Conservation (phyloP, 306 rosid genomes). For the Prunus mira region DNA sequence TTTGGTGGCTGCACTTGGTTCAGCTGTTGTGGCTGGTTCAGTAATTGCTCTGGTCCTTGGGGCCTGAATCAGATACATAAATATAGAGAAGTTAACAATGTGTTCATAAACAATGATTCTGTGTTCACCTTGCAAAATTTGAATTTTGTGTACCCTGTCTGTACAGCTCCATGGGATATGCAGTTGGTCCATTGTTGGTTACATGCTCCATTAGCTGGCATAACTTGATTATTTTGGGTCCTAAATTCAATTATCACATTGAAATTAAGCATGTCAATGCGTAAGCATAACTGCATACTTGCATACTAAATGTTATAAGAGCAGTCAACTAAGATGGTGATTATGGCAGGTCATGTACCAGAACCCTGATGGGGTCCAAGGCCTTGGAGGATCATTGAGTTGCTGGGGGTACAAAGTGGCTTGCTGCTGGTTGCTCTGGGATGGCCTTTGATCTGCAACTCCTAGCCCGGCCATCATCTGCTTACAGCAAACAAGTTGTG, state of each 20-base stretch:
- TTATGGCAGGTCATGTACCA: not conserved
- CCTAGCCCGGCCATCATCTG: conserved; percentile 9
- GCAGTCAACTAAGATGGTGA: not conserved
- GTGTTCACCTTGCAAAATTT: not conserved
- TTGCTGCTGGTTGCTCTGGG: not conserved
- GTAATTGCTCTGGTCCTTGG: not conserved
- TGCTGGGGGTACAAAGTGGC: not conserved
- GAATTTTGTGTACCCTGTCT: conserved; percentile 3
- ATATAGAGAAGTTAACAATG: not conserved
- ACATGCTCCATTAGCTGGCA: not conserved
- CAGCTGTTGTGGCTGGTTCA: conserved; percentile 13
- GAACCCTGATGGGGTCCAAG: not conserved
- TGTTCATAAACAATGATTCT: not conserved
- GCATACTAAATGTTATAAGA: not conserved
- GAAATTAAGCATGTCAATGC: not conserved
- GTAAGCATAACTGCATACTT: not conserved
- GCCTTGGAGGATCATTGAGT: conserved; percentile 7
- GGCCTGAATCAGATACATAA: conserved; percentile 8
- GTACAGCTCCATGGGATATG: not conserved
- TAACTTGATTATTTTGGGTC: conserved; percentile 13
- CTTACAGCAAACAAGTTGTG: not conserved
- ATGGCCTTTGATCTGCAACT: conserved; percentile 4
- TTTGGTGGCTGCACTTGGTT: not conserved
- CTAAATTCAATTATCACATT: conserved; percentile 1
- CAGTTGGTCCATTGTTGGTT: not conserved